A percentile compares a stretch with the other conserved stretches of the same genome.
Evolutionary conservation across 371 early-diverging fungal species (phyloP).

Genomic region (Mucor indicus): DNA sequence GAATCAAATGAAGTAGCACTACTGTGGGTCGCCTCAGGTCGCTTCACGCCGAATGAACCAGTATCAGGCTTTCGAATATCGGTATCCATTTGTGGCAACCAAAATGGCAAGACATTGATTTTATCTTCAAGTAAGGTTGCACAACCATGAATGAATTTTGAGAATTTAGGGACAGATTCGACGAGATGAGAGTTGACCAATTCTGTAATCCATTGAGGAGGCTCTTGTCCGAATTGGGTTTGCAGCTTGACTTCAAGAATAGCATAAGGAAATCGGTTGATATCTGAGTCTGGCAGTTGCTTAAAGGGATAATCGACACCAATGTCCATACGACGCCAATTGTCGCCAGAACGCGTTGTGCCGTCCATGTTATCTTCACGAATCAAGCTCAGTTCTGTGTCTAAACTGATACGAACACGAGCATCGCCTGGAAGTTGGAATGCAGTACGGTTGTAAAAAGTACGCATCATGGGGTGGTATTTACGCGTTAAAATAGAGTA

Average conservation of each 20-base stretch:
- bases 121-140: constrained; percentile 89
- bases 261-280: constrained; percentile 96
- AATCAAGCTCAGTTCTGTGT: constrained; percentile 96
- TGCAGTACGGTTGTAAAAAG: constrained; percentile 99
- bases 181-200: constrained; percentile 90
- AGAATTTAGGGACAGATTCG: constrained; percentile 97
- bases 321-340: constrained; percentile 96
- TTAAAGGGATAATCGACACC: constrained; percentile 93
- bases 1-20: constrained; percentile 18
- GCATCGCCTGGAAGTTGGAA: constrained; percentile 99
- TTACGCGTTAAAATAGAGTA: constrained; percentile 69
- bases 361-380: constrained; percentile 87
- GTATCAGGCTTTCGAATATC: constrained; percentile 82
- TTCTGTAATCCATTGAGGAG: constrained; percentile 95
- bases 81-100: constrained; percentile 96
- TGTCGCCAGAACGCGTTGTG: constrained; percentile 67
- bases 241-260: constrained; percentile 98
- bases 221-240: constrained; percentile 88
- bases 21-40: constrained; percentile 26
- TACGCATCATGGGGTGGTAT: constrained; percentile 89
- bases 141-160: constrained; percentile 98
- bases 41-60: constrained; percentile 32
- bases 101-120: constrained; percentile 94
- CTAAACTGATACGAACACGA: constrained; percentile 95
- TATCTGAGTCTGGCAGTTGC: constrained; percentile 81